Evolutionary conservation across 2,329 filamentous ascomycete genomes (phyloP), one percentile per base, ranked within the genome.

Genomic region (Penicillium sp.): DNA sequence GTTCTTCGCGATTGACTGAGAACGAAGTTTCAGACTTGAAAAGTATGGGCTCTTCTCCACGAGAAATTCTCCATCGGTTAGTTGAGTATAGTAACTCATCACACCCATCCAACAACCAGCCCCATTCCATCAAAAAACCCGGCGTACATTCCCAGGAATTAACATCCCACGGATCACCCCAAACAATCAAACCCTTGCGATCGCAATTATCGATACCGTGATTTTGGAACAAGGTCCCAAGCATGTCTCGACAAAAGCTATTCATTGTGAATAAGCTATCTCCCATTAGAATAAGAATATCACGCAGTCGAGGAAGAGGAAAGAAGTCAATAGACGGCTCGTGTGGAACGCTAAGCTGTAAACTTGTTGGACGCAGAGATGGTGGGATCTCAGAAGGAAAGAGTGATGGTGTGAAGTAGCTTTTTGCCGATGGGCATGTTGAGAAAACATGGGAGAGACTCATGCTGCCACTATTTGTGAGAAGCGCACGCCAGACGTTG

Each of bases 11-110:
- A 31, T 5, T 16, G 2, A 16, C 31, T 3, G 31, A 33, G 31
- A 0, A 7, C 13, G 14, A 33, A 16, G 0, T 5, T 11, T 7
- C 13, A 11, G 11, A 13, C 14, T 33, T 14, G 31, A 16, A 3
- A 14, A 13, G 29, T 16, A 39, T 39, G 4, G 35, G 35, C 35
- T 39, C 35, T 39, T 55, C 22, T 39, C 48, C 7, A 31, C 50
- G 37, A 44, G 14, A 27, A 22, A 48, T 19, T 35, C 53, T 26
- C 56, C 56, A 45, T 58, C 48, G 4, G 46, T 51, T 19, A 31
- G 49, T 52, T 8, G 49, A 51, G 21, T 22, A 22, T 19, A 49
- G 6, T 10, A 35, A 33, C 21, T 49, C 46, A 14, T 49, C 46
- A 49, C 46, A 49, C 19, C 46, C 46, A 35, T 49, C 19, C 27